Conservation (phyloP, 2,329 filamentous ascomycete genomes). For the Apiospora aurea region DNA sequence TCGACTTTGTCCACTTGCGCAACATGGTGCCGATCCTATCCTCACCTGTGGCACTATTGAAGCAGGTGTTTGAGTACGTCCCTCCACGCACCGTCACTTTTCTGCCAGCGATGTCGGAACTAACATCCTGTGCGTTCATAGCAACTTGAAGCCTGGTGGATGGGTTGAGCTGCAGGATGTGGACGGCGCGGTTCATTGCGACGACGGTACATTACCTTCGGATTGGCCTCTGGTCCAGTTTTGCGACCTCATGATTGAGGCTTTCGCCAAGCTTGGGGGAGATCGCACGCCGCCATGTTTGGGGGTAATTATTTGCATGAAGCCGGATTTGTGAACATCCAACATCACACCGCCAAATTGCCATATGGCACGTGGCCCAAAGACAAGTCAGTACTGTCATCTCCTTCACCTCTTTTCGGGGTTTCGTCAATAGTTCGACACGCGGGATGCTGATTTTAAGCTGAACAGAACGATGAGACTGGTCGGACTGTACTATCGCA, state of each 20-base stretch:
- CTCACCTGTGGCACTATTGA: slow-evolving; percentile 32
- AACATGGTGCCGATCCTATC: slow-evolving; percentile 50
- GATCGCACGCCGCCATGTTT: slow-evolving; percentile 47
- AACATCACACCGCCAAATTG: slow-evolving; percentile 34
- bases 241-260: slow-evolving; percentile 45
- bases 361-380: slow-evolving; percentile 39
- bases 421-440: neutral
- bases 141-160: slow-evolving; percentile 50
- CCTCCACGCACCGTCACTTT: slow-evolving; percentile 35
- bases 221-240: slow-evolving; percentile 44
- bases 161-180: slow-evolving; percentile 56
- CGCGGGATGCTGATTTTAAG: neutral
- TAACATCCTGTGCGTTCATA: neutral
- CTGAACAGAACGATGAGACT: slow-evolving; percentile 44
- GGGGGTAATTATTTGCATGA: slow-evolving; percentile 44
- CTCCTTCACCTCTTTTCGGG: neutral
- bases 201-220: slow-evolving; percentile 44
- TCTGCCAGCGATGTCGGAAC: neutral
- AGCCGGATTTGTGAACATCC: slow-evolving; percentile 37
- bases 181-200: slow-evolving; percentile 48
- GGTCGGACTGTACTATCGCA: slow-evolving; percentile 51
- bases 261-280: slow-evolving; percentile 46
- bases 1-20: slow-evolving; percentile 59
- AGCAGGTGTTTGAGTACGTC: slow-evolving; percentile 33
- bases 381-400: slow-evolving; percentile 33